A percentile compares a stretch with the other conserved stretches of the same genome.
phyloP scores from a whole-genome alignment of 805 yeast genomes.

The Wickerhamomyces hampshirensis region DNA sequence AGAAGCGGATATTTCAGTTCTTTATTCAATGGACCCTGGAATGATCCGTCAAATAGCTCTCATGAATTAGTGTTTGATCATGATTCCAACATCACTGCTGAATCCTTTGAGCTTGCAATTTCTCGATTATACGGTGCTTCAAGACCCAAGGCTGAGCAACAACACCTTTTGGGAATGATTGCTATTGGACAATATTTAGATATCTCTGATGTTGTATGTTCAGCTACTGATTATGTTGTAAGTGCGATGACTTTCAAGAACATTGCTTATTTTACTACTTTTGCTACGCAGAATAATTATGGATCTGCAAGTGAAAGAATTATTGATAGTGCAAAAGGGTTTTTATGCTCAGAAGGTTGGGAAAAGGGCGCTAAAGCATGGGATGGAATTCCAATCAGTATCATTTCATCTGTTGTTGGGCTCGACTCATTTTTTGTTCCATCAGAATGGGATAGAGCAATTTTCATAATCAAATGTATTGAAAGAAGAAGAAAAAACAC shows the following conservation, averaged over 20 bases:
- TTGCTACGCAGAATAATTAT: slow-evolving; percentile 40
- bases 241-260: slow-evolving; percentile 30
- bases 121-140: slow-evolving; percentile 40
- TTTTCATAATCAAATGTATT: slow-evolving; percentile 39
- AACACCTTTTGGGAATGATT: slow-evolving; percentile 38
- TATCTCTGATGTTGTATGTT: slow-evolving; percentile 39
- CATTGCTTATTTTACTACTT: slow-evolving; percentile 32
- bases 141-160: slow-evolving; percentile 28
- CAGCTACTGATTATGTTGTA: slow-evolving; percentile 37
- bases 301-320: slow-evolving; percentile 43
- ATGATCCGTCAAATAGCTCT: slow-evolving; percentile 17
- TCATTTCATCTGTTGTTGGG: slow-evolving; percentile 41
- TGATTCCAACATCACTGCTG: slow-evolving; percentile 36
- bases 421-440: slow-evolving; percentile 50
- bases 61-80: slow-evolving; percentile 34
- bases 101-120: slow-evolving; percentile 45
- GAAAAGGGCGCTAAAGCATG: slow-evolving; percentile 39
- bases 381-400: slow-evolving; percentile 40
- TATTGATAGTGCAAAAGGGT: slow-evolving; percentile 41
- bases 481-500: slow-evolving; percentile 29
- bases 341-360: slow-evolving; percentile 46
- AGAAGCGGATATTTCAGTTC: slow-evolving; percentile 44
- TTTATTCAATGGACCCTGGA: slow-evolving; percentile 42
- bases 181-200: slow-evolving; percentile 48
- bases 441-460: slow-evolving; percentile 51